Conservation (phyloP, 208 protist species). For the Leishmania guyanensis region DNA sequence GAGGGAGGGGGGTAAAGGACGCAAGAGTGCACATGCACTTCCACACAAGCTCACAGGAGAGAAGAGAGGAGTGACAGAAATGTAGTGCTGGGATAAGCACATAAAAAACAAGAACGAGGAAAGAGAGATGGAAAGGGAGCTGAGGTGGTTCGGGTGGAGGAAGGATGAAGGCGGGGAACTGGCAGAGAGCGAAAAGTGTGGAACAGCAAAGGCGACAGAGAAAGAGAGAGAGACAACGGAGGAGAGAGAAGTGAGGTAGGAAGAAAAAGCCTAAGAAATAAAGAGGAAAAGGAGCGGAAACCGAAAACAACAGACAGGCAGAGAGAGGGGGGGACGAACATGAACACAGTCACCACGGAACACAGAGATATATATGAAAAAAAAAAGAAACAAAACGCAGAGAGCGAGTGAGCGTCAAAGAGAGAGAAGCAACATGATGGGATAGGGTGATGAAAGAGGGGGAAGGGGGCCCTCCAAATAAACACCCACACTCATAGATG, state of each 20-base stretch:
- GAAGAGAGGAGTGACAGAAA: background rate
- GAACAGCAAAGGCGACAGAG: background rate
- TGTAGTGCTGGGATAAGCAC: background rate
- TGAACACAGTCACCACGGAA: background rate
- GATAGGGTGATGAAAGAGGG: background rate
- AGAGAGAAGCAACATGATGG: background rate
- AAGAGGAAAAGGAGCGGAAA: constrained; percentile 7
- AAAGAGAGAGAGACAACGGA: background rate
- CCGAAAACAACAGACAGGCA: background rate
- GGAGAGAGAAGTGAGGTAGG: background rate
- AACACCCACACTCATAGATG: constrained; percentile 10
- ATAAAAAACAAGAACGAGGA: background rate
- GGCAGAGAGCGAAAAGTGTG: background rate
- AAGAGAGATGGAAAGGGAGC: background rate
- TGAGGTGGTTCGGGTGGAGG: too few relatives aligned
- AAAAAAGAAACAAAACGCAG: constrained; percentile 1
- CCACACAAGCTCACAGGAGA: background rate
- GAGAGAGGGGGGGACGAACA: background rate
- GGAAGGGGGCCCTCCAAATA: background rate
- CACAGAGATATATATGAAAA: background rate
- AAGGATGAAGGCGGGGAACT: background rate
- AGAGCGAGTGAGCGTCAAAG: constrained; percentile 1
- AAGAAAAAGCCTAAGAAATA: constrained; percentile 1
- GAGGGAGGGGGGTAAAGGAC: background rate
- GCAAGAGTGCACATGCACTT: background rate